phyloP scores from a whole-genome alignment of 495 filamentous ascomycete species.

The Penicillium waksmanii region DNA sequence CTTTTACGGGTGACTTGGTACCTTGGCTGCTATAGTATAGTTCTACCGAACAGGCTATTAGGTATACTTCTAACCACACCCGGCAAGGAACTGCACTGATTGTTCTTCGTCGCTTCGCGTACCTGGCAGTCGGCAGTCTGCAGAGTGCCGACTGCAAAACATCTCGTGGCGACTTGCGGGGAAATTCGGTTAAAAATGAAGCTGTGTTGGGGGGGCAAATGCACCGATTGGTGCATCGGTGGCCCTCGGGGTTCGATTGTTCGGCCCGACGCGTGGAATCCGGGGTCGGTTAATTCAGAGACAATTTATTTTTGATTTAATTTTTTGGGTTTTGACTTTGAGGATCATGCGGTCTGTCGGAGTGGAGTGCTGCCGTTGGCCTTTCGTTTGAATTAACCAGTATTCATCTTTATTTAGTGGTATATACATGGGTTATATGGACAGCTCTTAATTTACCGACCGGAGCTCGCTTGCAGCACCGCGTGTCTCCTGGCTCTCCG shows the following conservation, averaged over 20 bases:
- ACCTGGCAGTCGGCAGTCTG: constrained; percentile 1
- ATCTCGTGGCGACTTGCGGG: constrained; percentile 9
- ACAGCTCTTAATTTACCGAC: constrained; percentile 6
- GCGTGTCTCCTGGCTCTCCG: constrained; percentile 19
- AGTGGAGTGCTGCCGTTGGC: background rate
- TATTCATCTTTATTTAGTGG: background rate
- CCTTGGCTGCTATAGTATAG: too few relatives aligned
- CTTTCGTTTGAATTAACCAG: background rate
- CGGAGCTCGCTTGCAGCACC: constrained; percentile 19
- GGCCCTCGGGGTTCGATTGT: constrained; percentile 10
- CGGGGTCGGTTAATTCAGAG: constrained; percentile 31
- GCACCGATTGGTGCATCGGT: constrained; percentile 14
- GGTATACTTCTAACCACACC: background rate
- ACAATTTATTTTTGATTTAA: constrained; percentile 8
- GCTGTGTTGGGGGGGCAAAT: constrained; percentile 4
- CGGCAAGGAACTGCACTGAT: background rate
- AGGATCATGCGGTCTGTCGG: too few relatives aligned
- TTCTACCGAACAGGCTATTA: too few relatives aligned
- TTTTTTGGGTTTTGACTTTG: background rate
- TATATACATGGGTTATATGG: background rate
- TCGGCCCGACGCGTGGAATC: constrained; percentile 15
- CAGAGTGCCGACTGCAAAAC: too few relatives aligned
- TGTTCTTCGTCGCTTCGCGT: constrained; percentile 4
- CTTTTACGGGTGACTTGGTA: too few relatives aligned
- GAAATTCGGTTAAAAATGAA: constrained; percentile 18